These are phyloP conservation scores for Vitis riparia DNA, from an alignment of 164 flowering plant genomes.

Conservation along the genomic window DNA sequence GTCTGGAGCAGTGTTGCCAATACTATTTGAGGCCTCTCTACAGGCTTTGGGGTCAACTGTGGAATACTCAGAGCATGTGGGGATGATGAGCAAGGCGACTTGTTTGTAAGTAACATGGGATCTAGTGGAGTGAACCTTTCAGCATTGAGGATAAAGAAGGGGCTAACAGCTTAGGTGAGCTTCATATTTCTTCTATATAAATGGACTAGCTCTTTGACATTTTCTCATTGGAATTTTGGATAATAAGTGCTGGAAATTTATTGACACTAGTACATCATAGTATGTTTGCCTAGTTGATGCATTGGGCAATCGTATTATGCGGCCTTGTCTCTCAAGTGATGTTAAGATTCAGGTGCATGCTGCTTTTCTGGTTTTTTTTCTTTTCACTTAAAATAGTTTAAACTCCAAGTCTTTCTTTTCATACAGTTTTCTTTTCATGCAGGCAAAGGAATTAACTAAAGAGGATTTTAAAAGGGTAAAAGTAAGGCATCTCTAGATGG, in stretches of 20 bases:
- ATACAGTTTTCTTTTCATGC: slow-evolving; percentile 10
- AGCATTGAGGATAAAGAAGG: slow-evolving; percentile 70
- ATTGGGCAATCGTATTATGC: slow-evolving; percentile 89
- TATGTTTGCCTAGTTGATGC: slow-evolving; percentile 95
- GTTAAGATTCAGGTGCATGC: slow-evolving; percentile 77
- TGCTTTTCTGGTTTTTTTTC: background rate
- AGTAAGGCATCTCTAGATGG: slow-evolving; percentile 33
- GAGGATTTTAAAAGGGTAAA: slow-evolving; percentile 82
- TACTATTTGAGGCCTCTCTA: slow-evolving; percentile 78
- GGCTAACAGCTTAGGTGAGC: slow-evolving; percentile 35
- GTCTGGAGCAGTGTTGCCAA: slow-evolving; percentile 97
- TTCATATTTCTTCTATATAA: too few species aligned
- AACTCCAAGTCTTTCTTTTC: background rate
- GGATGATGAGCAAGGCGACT: slow-evolving; percentile 53
- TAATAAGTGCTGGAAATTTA: too few species aligned
- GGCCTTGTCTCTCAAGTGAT: slow-evolving; percentile 83
- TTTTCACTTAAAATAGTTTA: too few species aligned
- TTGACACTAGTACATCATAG: slow-evolving; percentile 12
- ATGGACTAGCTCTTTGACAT: too few species aligned
- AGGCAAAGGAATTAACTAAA: slow-evolving; percentile 66
- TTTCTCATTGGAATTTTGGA: too few species aligned
- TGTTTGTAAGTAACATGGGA: slow-evolving; percentile 71
- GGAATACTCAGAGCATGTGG: too few species aligned
- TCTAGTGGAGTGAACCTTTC: slow-evolving; percentile 62
- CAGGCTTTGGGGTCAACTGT: slow-evolving; percentile 61